Conservation (phyloP, 768 basidiomycete genomes). For the Fomitopsis serialis region DNA sequence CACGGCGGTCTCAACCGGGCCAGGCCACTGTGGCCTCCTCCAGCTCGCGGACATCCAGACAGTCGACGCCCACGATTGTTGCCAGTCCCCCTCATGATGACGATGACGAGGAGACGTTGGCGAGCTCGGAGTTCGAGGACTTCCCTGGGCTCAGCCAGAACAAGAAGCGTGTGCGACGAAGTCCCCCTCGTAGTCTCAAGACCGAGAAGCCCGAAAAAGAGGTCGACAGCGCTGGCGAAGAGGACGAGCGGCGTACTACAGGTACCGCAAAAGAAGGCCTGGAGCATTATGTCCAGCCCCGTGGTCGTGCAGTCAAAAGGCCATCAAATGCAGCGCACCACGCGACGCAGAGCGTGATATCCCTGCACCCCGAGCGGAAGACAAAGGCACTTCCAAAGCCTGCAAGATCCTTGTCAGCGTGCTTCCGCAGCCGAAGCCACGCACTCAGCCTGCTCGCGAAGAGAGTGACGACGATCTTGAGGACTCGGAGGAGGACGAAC, state of each 20-base stretch:
- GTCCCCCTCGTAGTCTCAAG: conserved; percentile 7
- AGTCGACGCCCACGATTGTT: not conserved
- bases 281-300: no score
- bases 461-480: not conserved
- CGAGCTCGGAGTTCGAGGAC: not conserved
- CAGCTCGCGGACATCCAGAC: not conserved
- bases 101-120: not conserved
- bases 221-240: not conserved
- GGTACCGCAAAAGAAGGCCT: no score
- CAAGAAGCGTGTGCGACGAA: conserved; percentile 10
- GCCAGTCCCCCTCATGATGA: not conserved
- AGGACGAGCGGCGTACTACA: not conserved
- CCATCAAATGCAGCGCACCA: no score
- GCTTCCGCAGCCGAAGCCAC: not conserved
- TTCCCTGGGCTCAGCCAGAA: not conserved
- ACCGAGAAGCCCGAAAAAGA: not conserved
- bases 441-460: not conserved
- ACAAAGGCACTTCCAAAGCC: not conserved
- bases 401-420: not conserved
- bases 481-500: conserved; percentile 15
- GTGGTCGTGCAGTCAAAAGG: no score
- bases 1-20: not conserved
- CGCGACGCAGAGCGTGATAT: no score
- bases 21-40: not conserved
- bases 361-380: no score